Evolutionary conservation across 345 rosid genomes (phyloP), one percentile per base, ranked within the genome.

Genomic region (Hibiscus syriacus): DNA sequence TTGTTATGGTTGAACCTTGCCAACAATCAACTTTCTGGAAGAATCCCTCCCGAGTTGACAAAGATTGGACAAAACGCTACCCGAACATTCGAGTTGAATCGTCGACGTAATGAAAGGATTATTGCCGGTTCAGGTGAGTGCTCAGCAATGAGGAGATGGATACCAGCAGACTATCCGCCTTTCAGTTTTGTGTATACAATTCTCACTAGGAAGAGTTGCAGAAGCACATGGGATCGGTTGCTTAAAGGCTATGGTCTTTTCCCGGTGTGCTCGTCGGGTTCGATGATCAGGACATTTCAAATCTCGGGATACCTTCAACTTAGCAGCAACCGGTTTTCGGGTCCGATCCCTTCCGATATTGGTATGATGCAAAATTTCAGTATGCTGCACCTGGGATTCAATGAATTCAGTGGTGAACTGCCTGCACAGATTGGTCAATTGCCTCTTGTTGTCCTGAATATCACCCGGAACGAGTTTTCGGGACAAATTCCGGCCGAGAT

Each of bases 121-220:
- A 72, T 73, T 26, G 81, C 88, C 23, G 88, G 94, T 36, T 85
- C 94, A 0, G 85, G 96, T 0, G 98, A 89, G 80, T 90, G 98
- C 75, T 77, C 77, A 67, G 67, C 84, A 5, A 90, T 93, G 96
- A 82, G 0, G 79, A 87, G 98, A 75, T 93, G 98, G 98, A 90
- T 93, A 72, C 97, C 97, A 26, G 97, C 92, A 22, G 90, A 90
- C 71, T 90, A 88, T 65, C 90, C 89, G 20, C 98, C 98, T 19
- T 93, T 93, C 79, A 87, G 45, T 66, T 93, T 93, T 61, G 94
- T 78, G 13, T 87, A 87, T 27, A 69, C 74, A 10, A 76, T 93
- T 50, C 90, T 93, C 41, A 82, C 89, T 0, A 81, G 89, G 66
- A 87, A 83, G 80, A 90, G 68, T 68, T 93, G 98, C 76, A 77